Conservation (phyloP, 495 filamentous ascomycete species). For the Cryomyces minteri region DNA sequence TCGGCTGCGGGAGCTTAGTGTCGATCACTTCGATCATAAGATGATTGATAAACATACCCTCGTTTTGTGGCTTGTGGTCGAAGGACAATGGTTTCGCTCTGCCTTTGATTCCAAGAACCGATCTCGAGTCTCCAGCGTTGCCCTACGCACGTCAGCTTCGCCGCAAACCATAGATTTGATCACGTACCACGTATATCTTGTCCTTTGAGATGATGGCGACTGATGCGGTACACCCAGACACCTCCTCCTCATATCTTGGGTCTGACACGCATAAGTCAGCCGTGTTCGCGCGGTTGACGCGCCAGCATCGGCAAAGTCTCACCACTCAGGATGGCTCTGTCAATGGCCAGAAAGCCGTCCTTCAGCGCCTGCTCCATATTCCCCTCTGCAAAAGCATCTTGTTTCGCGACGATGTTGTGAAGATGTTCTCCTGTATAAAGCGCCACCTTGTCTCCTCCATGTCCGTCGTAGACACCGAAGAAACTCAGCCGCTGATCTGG, state of each 20-base stretch:
- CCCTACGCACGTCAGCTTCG: conserved; percentile 33
- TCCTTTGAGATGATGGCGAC: conserved; percentile 72
- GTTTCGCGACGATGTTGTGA: conserved; percentile 83
- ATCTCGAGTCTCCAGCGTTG: conserved; percentile 90
- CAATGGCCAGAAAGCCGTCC: conserved; percentile 91
- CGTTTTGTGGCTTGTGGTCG: conserved; percentile 97
- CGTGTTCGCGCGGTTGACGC: neutral
- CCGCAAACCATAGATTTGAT: neutral
- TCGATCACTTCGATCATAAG: neutral
- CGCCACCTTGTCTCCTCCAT: conserved; percentile 93
- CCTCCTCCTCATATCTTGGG: conserved; percentile 90
- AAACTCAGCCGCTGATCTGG: conserved; percentile 65
- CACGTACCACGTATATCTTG: conserved; percentile 85
- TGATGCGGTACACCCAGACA: conserved; percentile 92
- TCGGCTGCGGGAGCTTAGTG: conserved; percentile 41
- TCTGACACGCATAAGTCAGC: conserved; percentile 34
- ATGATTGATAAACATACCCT: conserved; percentile 37
- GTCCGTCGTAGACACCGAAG: conserved; percentile 96
- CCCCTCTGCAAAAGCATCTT: conserved; percentile 76
- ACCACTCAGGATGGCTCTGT: conserved; percentile 92
- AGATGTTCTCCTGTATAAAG: conserved; percentile 83
- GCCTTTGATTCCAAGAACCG: conserved; percentile 86
- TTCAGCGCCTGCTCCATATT: conserved; percentile 92
- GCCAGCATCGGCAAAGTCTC: conserved; percentile 13
- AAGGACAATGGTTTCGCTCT: conserved; percentile 91